Percentiles rank a stretch among this genome's conserved stretches.
These are phyloP conservation scores for Ceratopteris richardii DNA, from an alignment of 75 land plant genomes.

Conservation along the genomic window DNA sequence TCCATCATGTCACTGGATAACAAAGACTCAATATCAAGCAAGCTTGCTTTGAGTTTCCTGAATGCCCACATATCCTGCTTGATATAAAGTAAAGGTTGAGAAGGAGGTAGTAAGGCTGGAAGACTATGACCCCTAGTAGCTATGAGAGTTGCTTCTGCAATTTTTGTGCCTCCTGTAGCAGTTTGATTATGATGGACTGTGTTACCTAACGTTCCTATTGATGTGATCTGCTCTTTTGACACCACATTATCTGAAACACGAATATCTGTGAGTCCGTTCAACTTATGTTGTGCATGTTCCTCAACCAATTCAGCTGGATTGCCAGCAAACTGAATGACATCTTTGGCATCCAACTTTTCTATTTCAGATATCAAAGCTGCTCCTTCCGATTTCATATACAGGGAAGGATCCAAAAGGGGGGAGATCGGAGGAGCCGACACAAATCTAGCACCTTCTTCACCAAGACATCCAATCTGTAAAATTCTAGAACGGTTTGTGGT, in stretches of 20 bases:
- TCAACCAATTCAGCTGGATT: too few species aligned
- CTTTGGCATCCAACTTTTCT: too few species aligned
- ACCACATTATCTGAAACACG: too few species aligned
- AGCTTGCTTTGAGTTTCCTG: slow-evolving; percentile 50
- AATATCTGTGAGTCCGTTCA: too few species aligned
- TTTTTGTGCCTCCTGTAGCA: too few species aligned
- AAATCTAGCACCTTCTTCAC: slow-evolving; percentile 56
- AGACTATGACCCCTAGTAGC: not conserved
- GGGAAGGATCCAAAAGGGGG: slow-evolving; percentile 42
- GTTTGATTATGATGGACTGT: too few species aligned
- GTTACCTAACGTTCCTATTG: too few species aligned
- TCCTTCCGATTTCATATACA: slow-evolving; percentile 9
- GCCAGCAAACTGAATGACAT: too few species aligned
- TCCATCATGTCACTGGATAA: slow-evolving; percentile 55
- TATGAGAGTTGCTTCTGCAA: too few species aligned
- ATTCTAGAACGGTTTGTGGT: slow-evolving; percentile 53
- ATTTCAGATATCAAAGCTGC: not conserved
- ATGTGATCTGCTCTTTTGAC: too few species aligned
- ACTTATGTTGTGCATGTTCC: too few species aligned
- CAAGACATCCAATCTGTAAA: slow-evolving; percentile 63
- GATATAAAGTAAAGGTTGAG: slow-evolving; percentile 51
- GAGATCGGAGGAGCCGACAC: slow-evolving; percentile 20
- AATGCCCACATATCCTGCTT: slow-evolving; percentile 36
- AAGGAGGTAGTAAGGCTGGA: slow-evolving; percentile 27
- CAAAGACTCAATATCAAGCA: slow-evolving; percentile 98